Percentiles rank a stretch among this genome's conserved stretches.
These are phyloP conservation scores for Metahyphopichia silvanorum DNA, from an alignment of 805 yeast genomes.

Conservation along the genomic window DNA sequence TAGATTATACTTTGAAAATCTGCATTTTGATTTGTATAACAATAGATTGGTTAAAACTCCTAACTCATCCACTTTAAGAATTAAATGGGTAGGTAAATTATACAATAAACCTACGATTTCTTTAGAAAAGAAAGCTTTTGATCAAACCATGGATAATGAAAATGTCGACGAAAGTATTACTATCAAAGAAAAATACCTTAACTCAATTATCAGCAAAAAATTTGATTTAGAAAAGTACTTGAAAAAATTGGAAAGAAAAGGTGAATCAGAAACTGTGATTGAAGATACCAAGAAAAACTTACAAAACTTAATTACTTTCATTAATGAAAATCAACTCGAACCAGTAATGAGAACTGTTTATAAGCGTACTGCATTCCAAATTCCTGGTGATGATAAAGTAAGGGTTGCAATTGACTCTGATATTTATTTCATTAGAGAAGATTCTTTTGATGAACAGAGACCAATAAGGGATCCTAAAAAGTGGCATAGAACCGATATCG, in stretches of 20 bases:
- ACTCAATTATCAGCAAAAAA: constrained; percentile 62
- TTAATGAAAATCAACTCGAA: constrained; percentile 63
- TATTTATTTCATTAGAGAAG: constrained; percentile 84
- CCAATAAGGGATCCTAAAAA: constrained; percentile 85
- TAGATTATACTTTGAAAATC: constrained; percentile 83
- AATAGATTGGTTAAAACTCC: constrained; percentile 70
- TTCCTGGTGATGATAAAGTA: constrained; percentile 94
- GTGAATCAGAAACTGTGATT: constrained; percentile 50
- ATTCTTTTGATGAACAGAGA: constrained; percentile 74
- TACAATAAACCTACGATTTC: constrained; percentile 72
- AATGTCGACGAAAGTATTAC: constrained; percentile 60
- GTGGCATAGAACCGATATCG: constrained; percentile 94
- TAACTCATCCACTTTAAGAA: constrained; percentile 71
- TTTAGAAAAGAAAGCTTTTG: constrained; percentile 75
- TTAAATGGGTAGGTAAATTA: constrained; percentile 89
- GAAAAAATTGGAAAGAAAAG: constrained; percentile 60
- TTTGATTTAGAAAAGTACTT: constrained; percentile 47
- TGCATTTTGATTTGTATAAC: constrained; percentile 80
- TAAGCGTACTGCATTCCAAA: constrained; percentile 94
- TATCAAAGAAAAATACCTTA: constrained; percentile 78
- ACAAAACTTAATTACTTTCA: constrained; percentile 58
- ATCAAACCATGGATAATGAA: constrained; percentile 49
- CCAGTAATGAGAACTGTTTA: constrained; percentile 86
- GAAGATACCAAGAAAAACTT: constrained; percentile 54
- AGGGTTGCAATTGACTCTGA: constrained; percentile 90